Conservation (phyloP, 2,329 filamentous ascomycete species). For the Hypoxylon sp. region DNA sequence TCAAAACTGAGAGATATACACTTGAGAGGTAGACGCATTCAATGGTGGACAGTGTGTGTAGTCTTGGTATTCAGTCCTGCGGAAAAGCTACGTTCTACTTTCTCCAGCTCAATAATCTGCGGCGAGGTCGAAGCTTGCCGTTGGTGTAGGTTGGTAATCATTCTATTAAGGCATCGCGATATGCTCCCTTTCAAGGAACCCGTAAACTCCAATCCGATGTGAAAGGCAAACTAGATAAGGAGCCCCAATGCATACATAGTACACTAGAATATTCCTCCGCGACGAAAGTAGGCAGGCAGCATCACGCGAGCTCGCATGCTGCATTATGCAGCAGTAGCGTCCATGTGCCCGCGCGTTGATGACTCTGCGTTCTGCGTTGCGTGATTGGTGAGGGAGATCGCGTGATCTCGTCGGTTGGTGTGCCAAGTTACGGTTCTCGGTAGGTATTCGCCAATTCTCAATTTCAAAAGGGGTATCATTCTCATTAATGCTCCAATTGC, state of each 20-base stretch:
- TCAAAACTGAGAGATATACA: background rate
- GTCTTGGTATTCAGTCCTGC: background rate
- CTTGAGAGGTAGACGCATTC: background rate
- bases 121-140: background rate
- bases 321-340: conserved; percentile 6
- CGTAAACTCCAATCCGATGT: conserved; percentile 10
- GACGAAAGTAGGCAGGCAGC: background rate
- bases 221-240: background rate
- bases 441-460: conserved; percentile 35
- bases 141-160: conserved; percentile 5
- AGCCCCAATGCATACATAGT: conserved; percentile 5
- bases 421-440: conserved; percentile 22
- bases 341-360: conserved; percentile 4
- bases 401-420: conserved; percentile 28
- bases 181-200: conserved; percentile 7
- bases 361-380: conserved; percentile 23
- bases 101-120: conserved; percentile 1
- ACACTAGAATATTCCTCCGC: conserved; percentile 10
- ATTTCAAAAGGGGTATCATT: conserved; percentile 42
- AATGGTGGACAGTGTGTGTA: background rate
- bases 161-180: conserved; percentile 19
- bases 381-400: conserved; percentile 31
- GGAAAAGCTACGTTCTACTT: background rate
- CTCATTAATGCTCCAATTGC: conserved; percentile 25
- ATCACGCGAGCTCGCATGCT: background rate